Conservation (phyloP, 2,329 filamentous ascomycete genomes). For the Fusarium drepaniforme region DNA sequence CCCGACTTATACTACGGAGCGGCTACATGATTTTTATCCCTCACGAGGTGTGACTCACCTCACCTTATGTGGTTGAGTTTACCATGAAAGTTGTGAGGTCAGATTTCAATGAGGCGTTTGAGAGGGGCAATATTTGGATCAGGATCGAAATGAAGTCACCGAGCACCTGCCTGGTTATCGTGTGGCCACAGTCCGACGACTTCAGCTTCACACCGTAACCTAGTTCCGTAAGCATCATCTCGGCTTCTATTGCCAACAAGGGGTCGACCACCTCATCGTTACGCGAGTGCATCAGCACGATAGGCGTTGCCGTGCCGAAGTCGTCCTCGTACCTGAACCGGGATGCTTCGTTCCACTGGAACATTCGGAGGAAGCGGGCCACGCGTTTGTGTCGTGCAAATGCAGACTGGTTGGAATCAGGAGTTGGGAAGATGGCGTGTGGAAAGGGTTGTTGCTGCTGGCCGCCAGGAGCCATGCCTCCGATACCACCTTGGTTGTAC, state of each 20-base stretch:
- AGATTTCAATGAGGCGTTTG: neutral
- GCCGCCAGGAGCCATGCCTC: neutral
- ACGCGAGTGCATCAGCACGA: constrained; percentile 3
- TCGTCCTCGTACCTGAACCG: neutral
- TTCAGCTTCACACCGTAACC: neutral
- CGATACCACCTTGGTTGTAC: neutral
- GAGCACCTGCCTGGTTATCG: neutral
- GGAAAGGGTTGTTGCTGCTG: neutral
- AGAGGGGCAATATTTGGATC: neutral
- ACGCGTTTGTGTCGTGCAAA: neutral
- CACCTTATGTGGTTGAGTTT: neutral
- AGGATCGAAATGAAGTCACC: neutral
- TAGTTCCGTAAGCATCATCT: neutral
- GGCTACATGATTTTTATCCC: neutral
- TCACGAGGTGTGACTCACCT: neutral
- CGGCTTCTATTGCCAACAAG: neutral
- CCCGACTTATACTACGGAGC: neutral
- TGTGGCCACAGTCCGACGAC: neutral
- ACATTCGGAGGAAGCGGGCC: neutral
- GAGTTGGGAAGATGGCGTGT: neutral
- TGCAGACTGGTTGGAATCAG: neutral
- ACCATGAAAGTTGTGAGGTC: neutral
- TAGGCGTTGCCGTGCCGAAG: constrained; percentile 1
- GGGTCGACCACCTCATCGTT: neutral
- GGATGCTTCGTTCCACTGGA: neutral